phyloP scores from a whole-genome alignment of 352 stramenopile species.

The Phytophthora citricola region DNA sequence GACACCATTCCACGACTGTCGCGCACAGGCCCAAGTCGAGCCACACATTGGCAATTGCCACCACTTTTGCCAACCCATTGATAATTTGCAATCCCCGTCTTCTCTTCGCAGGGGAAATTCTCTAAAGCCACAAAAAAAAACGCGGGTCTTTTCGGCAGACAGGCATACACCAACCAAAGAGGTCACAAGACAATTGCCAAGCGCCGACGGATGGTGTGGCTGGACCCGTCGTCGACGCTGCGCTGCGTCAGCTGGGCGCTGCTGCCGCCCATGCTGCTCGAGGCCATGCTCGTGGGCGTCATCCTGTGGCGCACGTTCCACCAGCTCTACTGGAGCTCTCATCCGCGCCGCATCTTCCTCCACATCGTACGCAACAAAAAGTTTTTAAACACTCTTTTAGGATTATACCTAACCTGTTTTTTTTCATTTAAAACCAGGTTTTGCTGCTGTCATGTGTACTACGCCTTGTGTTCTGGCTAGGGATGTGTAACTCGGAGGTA shows the following conservation, averaged over 20 bases:
- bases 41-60: not conserved
- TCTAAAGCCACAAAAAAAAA: constrained; percentile 23
- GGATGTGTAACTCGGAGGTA: constrained; percentile 40
- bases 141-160: constrained; percentile 16
- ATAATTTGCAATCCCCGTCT: constrained; percentile 2
- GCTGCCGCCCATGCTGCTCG: constrained; percentile 57
- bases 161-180: constrained; percentile 4
- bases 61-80: not conserved
- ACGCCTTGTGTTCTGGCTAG: constrained; percentile 54
- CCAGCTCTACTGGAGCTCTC: constrained; percentile 68
- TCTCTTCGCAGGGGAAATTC: constrained; percentile 19
- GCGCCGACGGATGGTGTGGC: constrained; percentile 46
- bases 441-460: constrained; percentile 50
- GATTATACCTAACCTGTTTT: constrained; percentile 13
- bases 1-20: constrained; percentile 28
- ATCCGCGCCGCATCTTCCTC: constrained; percentile 64
- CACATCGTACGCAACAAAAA: constrained; percentile 49
- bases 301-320: constrained; percentile 67
- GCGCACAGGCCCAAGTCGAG: not conserved
- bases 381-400: constrained; percentile 7
- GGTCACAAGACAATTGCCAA: not conserved
- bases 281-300: constrained; percentile 41
- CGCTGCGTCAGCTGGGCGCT: constrained; percentile 53
- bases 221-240: constrained; percentile 33
- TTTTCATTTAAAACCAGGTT: constrained; percentile 34